Evolutionary conservation across 176 grass and related monocot genomes (phyloP).

Genomic region (Triticum timopheevii): DNA sequence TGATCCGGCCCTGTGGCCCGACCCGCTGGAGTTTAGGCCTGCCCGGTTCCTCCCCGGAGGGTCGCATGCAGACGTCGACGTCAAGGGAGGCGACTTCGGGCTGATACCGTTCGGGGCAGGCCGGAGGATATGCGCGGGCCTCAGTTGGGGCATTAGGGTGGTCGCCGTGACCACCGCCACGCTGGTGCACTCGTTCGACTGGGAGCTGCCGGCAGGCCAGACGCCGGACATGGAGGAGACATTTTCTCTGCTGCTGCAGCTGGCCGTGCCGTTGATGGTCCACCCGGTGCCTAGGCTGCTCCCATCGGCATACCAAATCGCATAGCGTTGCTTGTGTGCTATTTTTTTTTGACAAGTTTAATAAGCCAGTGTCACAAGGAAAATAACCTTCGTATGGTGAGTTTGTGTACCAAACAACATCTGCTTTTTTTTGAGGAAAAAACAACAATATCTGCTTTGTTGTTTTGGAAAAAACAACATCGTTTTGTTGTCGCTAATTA

Average conservation of each 20-base stretch:
- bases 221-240: conserved; percentile 60
- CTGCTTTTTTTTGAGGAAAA: too few relatives aligned
- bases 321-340: not conserved
- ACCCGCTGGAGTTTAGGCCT: conserved; percentile 38
- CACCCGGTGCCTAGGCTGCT: conserved; percentile 44
- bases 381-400: too few relatives aligned
- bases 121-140: conserved; percentile 59
- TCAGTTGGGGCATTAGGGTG: conserved; percentile 42
- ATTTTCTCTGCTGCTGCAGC: conserved; percentile 46
- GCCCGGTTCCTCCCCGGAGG: conserved; percentile 46
- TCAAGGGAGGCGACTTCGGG: conserved; percentile 49
- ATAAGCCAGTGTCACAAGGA: too few relatives aligned
- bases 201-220: conserved; percentile 25
- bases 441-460: too few relatives aligned
- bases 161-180: conserved; percentile 6
- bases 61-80: not conserved
- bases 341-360: too few relatives aligned
- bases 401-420: too few relatives aligned
- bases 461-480: too few relatives aligned
- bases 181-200: conserved; percentile 54
- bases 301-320: conserved; percentile 28
- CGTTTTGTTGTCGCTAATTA: too few relatives aligned
- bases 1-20: conserved; percentile 40
- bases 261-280: conserved; percentile 30
- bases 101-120: conserved; percentile 66